phyloP scores from a whole-genome alignment of 305 asterid genomes.

The Plantago rigida region DNA sequence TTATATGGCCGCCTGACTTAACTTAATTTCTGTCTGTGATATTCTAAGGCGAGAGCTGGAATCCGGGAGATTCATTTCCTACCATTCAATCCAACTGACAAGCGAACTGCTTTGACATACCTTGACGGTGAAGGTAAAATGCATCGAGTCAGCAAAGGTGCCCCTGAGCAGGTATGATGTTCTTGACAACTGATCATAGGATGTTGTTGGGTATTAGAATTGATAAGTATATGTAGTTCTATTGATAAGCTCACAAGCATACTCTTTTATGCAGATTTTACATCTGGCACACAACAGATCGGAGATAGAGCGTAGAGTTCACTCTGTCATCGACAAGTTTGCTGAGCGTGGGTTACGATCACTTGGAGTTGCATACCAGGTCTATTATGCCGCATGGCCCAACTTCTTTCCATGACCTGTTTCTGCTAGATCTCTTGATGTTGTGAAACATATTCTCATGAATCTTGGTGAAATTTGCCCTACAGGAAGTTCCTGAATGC shows the following conservation, averaged over 20 bases:
- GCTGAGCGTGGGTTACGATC: constrained; percentile 69
- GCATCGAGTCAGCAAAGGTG: constrained; percentile 77
- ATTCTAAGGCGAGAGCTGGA: constrained; percentile 52
- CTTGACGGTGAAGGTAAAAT: constrained; percentile 47
- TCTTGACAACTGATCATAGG: background rate
- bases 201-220: constrained; percentile 11
- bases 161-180: constrained; percentile 60
- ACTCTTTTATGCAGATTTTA: constrained; percentile 35
- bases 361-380: constrained; percentile 72
- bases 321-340: constrained; percentile 50
- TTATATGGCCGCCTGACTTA: constrained; percentile 12
- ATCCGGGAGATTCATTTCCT: constrained; percentile 60
- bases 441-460: constrained; percentile 16
- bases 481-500: constrained; percentile 69
- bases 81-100: constrained; percentile 70
- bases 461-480: constrained; percentile 11
- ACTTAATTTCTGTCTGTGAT: constrained; percentile 15
- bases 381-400: constrained; percentile 18
- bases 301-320: constrained; percentile 60
- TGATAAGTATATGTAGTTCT: constrained; percentile 22
- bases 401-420: constrained; percentile 2
- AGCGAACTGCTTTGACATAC: constrained; percentile 63
- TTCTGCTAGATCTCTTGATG: constrained; percentile 2
- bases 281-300: constrained; percentile 52
- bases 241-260: no score